Percentiles rank a stretch among this genome's conserved stretches.
phyloP scores from a whole-genome alignment of 345 rosid genomes.

The Trapa incisa region DNA sequence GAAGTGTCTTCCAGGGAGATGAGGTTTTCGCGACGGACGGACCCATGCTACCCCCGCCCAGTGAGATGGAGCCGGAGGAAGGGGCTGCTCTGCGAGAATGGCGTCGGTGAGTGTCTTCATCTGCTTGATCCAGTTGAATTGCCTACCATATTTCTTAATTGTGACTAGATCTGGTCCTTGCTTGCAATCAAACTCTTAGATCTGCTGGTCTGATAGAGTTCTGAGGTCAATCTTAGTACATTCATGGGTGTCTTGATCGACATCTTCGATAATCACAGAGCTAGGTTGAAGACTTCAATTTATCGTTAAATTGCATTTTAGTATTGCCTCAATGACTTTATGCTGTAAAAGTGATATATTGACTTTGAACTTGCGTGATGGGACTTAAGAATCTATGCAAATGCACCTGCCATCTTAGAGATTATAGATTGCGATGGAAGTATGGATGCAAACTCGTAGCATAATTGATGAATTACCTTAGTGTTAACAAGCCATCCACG shows the following conservation, averaged over 20 bases:
- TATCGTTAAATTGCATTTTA: background rate
- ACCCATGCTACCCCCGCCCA: constrained; percentile 60
- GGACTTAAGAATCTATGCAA: background rate
- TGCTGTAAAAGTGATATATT: background rate
- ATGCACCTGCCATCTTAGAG: background rate
- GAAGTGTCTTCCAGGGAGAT: constrained; percentile 7
- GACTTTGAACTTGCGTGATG: background rate
- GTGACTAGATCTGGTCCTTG: constrained; percentile 17
- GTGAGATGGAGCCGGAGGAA: constrained; percentile 54
- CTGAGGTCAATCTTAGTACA: background rate
- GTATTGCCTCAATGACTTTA: background rate
- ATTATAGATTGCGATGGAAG: background rate
- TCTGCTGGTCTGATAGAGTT: background rate
- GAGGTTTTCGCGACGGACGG: constrained; percentile 42
- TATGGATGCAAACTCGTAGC: background rate
- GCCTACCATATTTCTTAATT: constrained; percentile 15
- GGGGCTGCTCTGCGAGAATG: constrained; percentile 61
- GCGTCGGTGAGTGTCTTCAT: constrained; percentile 46
- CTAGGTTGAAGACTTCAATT: background rate
- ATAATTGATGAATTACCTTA: background rate
- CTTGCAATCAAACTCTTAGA: background rate
- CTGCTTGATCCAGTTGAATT: background rate
- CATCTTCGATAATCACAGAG: background rate
- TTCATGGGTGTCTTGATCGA: background rate
- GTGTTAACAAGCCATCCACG: background rate